Percentiles rank a stretch among this genome's conserved stretches.
phyloP scores from a whole-genome alignment of 768 basidiomycete genomes.

The Boletellus emodensis region DNA sequence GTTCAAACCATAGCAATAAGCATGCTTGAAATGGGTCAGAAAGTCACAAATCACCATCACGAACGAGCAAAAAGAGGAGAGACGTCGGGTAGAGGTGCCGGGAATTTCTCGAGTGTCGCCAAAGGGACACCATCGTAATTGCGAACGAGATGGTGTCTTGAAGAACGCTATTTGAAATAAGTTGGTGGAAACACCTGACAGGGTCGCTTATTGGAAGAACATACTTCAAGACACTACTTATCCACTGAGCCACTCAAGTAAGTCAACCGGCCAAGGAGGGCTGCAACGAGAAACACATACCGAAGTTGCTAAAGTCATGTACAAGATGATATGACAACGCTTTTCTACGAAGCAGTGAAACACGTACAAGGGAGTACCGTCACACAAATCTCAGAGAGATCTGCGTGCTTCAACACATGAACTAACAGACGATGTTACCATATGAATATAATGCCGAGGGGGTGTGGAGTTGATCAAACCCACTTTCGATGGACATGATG shows the following conservation, averaged over 20 bases:
- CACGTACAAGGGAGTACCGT: neutral
- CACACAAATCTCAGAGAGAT: conserved; percentile 1
- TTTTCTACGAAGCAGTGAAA: neutral
- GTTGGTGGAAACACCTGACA: neutral
- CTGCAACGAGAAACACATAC: neutral
- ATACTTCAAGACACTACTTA: neutral
- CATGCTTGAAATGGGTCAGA: neutral
- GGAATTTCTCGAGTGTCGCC: conserved; percentile 3
- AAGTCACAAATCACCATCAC: conserved; percentile 6
- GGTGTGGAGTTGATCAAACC: neutral
- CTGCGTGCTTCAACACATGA: neutral
- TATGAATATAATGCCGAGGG: no score
- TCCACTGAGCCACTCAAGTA: conserved; percentile 2
- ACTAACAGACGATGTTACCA: neutral
- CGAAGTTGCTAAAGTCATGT: neutral
- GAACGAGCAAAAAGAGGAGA: conserved; percentile 4
- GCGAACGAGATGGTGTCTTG: conserved; percentile 7
- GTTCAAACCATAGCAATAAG: neutral
- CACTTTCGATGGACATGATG: neutral
- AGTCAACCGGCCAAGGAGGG: neutral
- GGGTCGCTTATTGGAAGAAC: neutral
- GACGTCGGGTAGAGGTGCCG: conserved; percentile 6
- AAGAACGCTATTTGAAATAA: neutral
- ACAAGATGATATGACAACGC: no score
- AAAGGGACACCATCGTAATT: conserved; percentile 3